A percentile compares a stretch with the other conserved stretches of the same genome.
These are phyloP conservation scores for Tolypocladium nubicola DNA, from an alignment of 2,329 filamentous ascomycete genomes.

Conservation along the genomic window DNA sequence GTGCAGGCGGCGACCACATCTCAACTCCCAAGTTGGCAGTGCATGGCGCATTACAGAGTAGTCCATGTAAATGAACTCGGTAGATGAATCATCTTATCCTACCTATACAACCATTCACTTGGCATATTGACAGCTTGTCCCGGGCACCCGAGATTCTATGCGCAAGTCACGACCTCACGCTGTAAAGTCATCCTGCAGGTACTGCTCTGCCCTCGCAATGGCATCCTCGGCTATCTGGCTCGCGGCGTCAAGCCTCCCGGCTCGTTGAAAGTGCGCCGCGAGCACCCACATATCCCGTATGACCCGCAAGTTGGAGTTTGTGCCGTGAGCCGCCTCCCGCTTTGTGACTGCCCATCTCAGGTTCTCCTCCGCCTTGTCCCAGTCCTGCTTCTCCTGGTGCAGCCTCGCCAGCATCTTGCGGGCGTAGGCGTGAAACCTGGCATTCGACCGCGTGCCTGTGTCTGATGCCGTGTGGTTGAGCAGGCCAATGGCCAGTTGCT, in stretches of 20 bases:
- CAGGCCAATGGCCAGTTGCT: slow-evolving; percentile 17
- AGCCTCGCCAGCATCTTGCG: slow-evolving; percentile 26
- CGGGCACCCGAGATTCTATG: neutral
- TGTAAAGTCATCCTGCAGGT: slow-evolving; percentile 10
- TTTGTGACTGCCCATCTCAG: slow-evolving; percentile 20
- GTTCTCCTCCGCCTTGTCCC: slow-evolving; percentile 21
- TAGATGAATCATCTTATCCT: neutral
- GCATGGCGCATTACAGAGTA: no score
- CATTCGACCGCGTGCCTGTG: slow-evolving; percentile 14
- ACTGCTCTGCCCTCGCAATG: slow-evolving; percentile 19
- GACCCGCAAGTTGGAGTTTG: slow-evolving; percentile 21
- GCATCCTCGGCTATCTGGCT: slow-evolving; percentile 19
- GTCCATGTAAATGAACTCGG: no score
- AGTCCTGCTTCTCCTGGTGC: slow-evolving; percentile 20
- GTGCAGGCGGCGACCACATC: neutral
- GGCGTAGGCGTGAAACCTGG: slow-evolving; percentile 26
- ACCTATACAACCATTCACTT: neutral
- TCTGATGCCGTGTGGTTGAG: slow-evolving; percentile 15
- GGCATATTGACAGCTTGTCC: neutral
- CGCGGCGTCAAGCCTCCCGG: slow-evolving; percentile 17
- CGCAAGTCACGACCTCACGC: neutral
- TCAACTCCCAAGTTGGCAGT: no score
- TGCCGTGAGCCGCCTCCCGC: slow-evolving; percentile 24
- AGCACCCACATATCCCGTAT: slow-evolving; percentile 29
- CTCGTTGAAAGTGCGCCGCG: slow-evolving; percentile 20